phyloP scores from a whole-genome alignment of 768 basidiomycete species.

The Phylloporus scabripes region DNA sequence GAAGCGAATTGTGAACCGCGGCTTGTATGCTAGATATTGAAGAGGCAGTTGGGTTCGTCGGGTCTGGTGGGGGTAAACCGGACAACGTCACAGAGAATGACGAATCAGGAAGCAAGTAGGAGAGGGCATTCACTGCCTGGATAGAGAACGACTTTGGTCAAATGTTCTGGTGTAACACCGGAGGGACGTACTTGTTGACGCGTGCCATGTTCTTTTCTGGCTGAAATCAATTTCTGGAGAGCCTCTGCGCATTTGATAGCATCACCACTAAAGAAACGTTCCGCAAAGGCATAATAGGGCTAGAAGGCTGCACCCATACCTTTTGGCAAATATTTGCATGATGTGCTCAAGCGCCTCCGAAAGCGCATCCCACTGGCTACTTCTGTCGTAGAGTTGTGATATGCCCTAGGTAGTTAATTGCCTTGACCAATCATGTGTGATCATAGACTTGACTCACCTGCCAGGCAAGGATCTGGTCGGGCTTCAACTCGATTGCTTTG shows the following conservation, averaged over 20 bases:
- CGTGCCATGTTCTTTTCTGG: slow-evolving; percentile 56
- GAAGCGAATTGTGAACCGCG: slow-evolving; percentile 65
- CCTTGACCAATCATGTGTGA: slow-evolving; percentile 9
- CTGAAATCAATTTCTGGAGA: slow-evolving; percentile 69
- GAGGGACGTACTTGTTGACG: slow-evolving; percentile 44
- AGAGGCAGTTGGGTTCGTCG: slow-evolving; percentile 65
- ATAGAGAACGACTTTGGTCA: neutral
- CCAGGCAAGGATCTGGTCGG: slow-evolving; percentile 73
- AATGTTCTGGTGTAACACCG: neutral
- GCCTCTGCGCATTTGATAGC: slow-evolving; percentile 73
- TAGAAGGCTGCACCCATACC: slow-evolving; percentile 37
- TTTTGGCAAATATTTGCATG: slow-evolving; percentile 51
- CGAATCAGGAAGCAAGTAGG: slow-evolving; percentile 71
- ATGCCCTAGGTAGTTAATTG: slow-evolving; percentile 49
- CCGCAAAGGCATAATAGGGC: neutral
- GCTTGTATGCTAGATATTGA: slow-evolving; percentile 52
- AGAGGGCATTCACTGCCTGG: slow-evolving; percentile 64
- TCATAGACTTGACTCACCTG: slow-evolving; percentile 48
- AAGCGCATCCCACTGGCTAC: slow-evolving; percentile 53
- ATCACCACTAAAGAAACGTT: slow-evolving; percentile 52
- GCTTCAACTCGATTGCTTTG: slow-evolving; percentile 66
- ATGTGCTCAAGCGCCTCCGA: slow-evolving; percentile 49
- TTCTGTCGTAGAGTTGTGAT: slow-evolving; percentile 64
- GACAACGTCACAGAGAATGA: slow-evolving; percentile 56
- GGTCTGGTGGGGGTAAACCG: slow-evolving; percentile 65